Evolutionary conservation across 192 early-diverging fungal genomes (phyloP).

Genomic region (Rhizophagus prolifer): DNA sequence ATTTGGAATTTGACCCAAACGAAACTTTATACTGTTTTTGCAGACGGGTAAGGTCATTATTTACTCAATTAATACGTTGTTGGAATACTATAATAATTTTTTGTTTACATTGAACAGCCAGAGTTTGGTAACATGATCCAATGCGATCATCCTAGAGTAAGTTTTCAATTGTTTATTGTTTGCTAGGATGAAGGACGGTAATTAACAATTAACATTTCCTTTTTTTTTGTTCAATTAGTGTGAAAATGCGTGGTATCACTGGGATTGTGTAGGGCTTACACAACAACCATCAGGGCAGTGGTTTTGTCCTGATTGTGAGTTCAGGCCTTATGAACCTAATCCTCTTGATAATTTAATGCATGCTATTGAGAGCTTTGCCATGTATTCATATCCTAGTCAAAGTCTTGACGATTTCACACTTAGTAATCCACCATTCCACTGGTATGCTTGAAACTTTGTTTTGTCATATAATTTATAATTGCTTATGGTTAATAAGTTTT

Average conservation of each 20-base stretch:
- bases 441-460: background rate
- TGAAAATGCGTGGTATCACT: conserved; percentile 7
- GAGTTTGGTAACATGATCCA: conserved; percentile 16
- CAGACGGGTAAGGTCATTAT: background rate
- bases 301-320: conserved; percentile 22
- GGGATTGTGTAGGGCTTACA: conserved; percentile 10
- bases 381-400: conserved; percentile 14
- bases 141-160: conserved; percentile 18
- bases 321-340: conserved; percentile 16
- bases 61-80: background rate
- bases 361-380: conserved; percentile 4
- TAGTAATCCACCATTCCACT: conserved; percentile 8
- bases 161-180: background rate
- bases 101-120: background rate
- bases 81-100: too few species aligned
- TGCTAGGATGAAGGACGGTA: background rate
- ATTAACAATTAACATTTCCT: background rate
- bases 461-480: background rate
- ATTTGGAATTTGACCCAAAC: conserved; percentile 9
- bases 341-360: conserved; percentile 4
- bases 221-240: background rate
- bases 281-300: conserved; percentile 11
- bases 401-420: conserved; percentile 13
- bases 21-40: conserved; percentile 16
- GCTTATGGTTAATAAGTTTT: background rate